phyloP scores from a whole-genome alignment of 2,329 filamentous ascomycete genomes.

The Ophiostoma montium region DNA sequence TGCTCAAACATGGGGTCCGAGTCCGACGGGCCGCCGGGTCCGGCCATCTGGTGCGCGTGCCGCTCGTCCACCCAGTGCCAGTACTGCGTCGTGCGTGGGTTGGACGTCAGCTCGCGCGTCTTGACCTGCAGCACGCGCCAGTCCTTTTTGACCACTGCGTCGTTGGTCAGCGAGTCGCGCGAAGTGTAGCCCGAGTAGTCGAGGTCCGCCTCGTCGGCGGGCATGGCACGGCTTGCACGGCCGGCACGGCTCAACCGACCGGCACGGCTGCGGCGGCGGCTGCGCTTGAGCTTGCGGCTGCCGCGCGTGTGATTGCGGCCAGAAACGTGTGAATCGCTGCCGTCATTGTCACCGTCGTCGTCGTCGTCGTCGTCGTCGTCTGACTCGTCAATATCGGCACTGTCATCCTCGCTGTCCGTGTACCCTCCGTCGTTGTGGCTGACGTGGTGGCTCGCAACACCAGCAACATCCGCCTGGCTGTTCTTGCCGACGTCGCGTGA shows the following conservation, averaged over 20 bases:
- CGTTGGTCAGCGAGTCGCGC: constrained; percentile 34
- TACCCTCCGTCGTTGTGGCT: not conserved
- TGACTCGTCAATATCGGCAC: not conserved
- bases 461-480: too few relatives aligned
- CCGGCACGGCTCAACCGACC: not conserved
- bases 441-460: not conserved
- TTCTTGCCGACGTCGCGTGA: too few relatives aligned
- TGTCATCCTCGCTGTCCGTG: not conserved
- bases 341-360: not conserved
- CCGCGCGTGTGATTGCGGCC: not conserved
- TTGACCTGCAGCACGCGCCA: constrained; percentile 40
- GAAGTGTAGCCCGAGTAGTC: constrained; percentile 34
- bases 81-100: constrained; percentile 36
- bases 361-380: not conserved
- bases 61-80: constrained; percentile 33
- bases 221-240: not conserved
- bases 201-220: constrained; percentile 17
- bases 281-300: not conserved
- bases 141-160: constrained; percentile 30
- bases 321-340: too few relatives aligned
- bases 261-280: not conserved
- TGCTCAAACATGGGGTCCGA: constrained; percentile 33
- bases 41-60: not conserved
- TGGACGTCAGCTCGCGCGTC: constrained; percentile 31
- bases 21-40: constrained; percentile 15